phyloP scores from a whole-genome alignment of 768 basidiomycete genomes.

The Trametes cinnabarina region DNA sequence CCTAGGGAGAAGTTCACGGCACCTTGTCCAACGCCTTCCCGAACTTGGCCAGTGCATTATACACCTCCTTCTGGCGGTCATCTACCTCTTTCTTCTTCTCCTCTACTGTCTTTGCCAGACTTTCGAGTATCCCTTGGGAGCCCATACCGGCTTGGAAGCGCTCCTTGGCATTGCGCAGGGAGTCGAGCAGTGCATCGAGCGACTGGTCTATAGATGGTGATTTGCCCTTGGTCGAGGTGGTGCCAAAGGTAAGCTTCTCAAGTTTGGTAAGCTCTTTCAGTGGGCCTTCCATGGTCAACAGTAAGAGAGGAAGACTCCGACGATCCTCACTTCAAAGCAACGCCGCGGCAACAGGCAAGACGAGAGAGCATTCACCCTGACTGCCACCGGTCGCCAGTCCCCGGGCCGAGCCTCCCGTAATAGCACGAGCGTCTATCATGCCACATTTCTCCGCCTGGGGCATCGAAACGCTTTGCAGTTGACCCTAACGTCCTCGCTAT shows the following conservation, averaged over 20 bases:
- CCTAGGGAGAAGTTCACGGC: constrained; percentile 17
- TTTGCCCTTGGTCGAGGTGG: constrained; percentile 47
- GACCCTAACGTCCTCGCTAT: constrained; percentile 32
- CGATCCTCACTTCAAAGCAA: not conserved
- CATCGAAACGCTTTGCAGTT: not conserved
- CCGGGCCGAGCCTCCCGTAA: not conserved
- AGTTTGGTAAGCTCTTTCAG: constrained; percentile 80
- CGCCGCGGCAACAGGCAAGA: too few species aligned
- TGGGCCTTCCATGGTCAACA: constrained; percentile 59
- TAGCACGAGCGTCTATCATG: not conserved
- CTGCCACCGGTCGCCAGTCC: not conserved
- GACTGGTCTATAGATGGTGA: constrained; percentile 53
- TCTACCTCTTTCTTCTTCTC: constrained; percentile 80
- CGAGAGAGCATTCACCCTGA: too few species aligned
- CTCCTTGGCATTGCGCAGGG: constrained; percentile 56
- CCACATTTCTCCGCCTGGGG: too few species aligned
- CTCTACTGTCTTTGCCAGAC: constrained; percentile 60
- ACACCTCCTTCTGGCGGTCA: constrained; percentile 86
- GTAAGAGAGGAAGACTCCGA: not conserved
- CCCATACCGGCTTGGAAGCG: constrained; percentile 47
- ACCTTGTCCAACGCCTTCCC: constrained; percentile 92
- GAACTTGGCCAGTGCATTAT: constrained; percentile 69
- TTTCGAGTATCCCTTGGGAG: constrained; percentile 47
- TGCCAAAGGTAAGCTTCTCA: constrained; percentile 53
- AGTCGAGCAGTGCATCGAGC: constrained; percentile 60